Evolutionary conservation across 2,329 filamentous ascomycete genomes (phyloP).

Genomic region (Fusarium sp.): DNA sequence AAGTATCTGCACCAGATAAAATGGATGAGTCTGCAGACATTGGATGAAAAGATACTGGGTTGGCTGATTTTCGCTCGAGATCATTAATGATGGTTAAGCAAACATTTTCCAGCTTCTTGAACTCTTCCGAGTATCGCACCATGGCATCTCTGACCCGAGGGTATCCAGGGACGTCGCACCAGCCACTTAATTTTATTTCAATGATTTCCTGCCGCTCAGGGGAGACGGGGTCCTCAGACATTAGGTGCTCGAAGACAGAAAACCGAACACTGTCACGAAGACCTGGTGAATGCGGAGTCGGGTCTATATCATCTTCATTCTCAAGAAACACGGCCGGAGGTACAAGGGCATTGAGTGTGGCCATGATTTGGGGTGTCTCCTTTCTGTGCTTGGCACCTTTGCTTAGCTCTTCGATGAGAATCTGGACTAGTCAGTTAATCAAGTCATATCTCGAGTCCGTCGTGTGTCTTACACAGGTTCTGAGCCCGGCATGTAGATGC

Average conservation of each 20-base stretch:
- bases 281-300: constrained; percentile 49
- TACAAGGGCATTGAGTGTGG: constrained; percentile 55
- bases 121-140: constrained; percentile 52
- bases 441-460: background rate
- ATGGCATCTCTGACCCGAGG: constrained; percentile 48
- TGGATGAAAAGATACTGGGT: constrained; percentile 3
- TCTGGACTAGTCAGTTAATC: constrained; percentile 36
- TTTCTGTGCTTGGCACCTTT: constrained; percentile 19
- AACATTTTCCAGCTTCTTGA: constrained; percentile 52
- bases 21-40: constrained; percentile 25
- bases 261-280: constrained; percentile 55
- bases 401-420: constrained; percentile 47
- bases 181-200: constrained; percentile 51
- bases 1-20: constrained; percentile 20
- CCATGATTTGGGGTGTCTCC: constrained; percentile 49
- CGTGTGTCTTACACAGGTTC: constrained; percentile 49
- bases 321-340: constrained; percentile 46
- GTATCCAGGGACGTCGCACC: constrained; percentile 53
- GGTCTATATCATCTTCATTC: constrained; percentile 43
- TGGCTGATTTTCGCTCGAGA: constrained; percentile 24
- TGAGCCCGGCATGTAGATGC: constrained; percentile 52
- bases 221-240: constrained; percentile 44
- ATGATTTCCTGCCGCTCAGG: constrained; percentile 44
- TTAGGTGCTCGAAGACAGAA: constrained; percentile 53
- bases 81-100: constrained; percentile 47